Percentiles rank a stretch among this genome's conserved stretches.
Evolutionary conservation across 495 filamentous ascomycete species (phyloP).

Genomic region (Lasiosphaeriaceae sp.): DNA sequence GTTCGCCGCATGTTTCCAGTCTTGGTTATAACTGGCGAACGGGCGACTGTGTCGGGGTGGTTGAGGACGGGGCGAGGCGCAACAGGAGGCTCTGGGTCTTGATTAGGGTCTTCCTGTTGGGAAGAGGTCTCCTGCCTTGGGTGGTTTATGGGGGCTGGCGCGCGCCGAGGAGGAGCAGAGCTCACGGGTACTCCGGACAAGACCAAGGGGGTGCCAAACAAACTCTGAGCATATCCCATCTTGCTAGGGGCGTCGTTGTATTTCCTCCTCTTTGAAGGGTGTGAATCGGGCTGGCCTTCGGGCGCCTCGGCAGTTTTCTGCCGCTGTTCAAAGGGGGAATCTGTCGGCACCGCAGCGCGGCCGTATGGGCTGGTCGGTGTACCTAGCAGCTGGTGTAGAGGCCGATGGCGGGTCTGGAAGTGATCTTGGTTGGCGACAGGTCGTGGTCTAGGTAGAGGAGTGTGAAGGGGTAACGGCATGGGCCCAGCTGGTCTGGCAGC

Average conservation of each 20-base stretch:
- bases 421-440: conserved; percentile 13
- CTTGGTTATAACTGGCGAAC: neutral
- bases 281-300: conserved; percentile 9
- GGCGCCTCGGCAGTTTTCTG: conserved; percentile 22
- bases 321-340: conserved; percentile 50
- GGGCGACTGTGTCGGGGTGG: neutral
- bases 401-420: conserved; percentile 38
- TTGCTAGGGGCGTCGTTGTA: conserved; percentile 38
- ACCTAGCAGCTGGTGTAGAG: conserved; percentile 43
- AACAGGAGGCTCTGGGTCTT: neutral
- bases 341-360: conserved; percentile 41
- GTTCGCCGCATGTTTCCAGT: neutral
- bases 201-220: conserved; percentile 46
- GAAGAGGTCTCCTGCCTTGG: conserved; percentile 5
- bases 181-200: conserved; percentile 39
- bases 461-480: conserved; percentile 8
- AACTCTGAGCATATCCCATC: conserved; percentile 47
- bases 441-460: conserved; percentile 5
- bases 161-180: conserved; percentile 27
- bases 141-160: neutral
- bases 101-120: neutral
- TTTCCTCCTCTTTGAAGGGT: conserved; percentile 35
- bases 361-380: conserved; percentile 49
- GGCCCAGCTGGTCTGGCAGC: conserved; percentile 23
- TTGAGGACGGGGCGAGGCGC: neutral